phyloP scores from a whole-genome alignment of 164 flowering plant genomes.

The Berberis thunbergii region DNA sequence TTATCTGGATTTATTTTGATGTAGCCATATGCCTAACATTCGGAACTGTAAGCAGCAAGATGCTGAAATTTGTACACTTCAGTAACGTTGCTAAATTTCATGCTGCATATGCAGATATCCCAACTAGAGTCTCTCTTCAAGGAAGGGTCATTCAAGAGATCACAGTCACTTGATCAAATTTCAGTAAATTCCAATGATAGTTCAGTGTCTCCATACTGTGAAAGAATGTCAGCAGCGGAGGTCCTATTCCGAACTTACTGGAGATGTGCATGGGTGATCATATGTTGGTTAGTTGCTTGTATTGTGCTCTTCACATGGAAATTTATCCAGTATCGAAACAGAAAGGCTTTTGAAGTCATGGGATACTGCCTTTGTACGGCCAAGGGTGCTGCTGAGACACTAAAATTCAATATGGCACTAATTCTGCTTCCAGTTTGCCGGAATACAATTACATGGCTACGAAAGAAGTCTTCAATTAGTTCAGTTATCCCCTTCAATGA shows the following conservation, averaged over 20 bases:
- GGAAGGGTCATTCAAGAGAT: slow-evolving; percentile 9
- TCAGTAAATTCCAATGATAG: neutral
- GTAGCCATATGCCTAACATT: too few species aligned
- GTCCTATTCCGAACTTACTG: slow-evolving; percentile 30
- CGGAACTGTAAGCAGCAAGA: neutral
- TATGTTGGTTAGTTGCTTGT: slow-evolving; percentile 26
- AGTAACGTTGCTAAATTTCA: neutral
- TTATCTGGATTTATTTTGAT: too few species aligned
- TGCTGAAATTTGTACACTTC: neutral
- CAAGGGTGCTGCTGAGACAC: slow-evolving; percentile 54
- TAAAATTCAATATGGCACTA: slow-evolving; percentile 52
- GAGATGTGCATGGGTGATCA: slow-evolving; percentile 35
- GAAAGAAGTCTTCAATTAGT: slow-evolving; percentile 18
- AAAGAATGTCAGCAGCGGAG: slow-evolving; percentile 17
- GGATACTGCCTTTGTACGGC: slow-evolving; percentile 47
- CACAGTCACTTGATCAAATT: slow-evolving; percentile 1
- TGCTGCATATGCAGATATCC: slow-evolving; percentile 15
- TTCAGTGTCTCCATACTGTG: neutral
- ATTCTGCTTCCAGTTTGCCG: slow-evolving; percentile 47
- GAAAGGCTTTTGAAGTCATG: slow-evolving; percentile 42
- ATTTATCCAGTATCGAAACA: slow-evolving; percentile 30
- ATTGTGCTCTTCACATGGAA: slow-evolving; percentile 37
- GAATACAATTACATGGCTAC: slow-evolving; percentile 40
- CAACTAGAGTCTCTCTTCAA: slow-evolving; percentile 29
- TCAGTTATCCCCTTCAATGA: slow-evolving; percentile 43